Evolutionary conservation across 2,329 filamentous ascomycete species (phyloP).

Genomic region (Penicillium polonicum): DNA sequence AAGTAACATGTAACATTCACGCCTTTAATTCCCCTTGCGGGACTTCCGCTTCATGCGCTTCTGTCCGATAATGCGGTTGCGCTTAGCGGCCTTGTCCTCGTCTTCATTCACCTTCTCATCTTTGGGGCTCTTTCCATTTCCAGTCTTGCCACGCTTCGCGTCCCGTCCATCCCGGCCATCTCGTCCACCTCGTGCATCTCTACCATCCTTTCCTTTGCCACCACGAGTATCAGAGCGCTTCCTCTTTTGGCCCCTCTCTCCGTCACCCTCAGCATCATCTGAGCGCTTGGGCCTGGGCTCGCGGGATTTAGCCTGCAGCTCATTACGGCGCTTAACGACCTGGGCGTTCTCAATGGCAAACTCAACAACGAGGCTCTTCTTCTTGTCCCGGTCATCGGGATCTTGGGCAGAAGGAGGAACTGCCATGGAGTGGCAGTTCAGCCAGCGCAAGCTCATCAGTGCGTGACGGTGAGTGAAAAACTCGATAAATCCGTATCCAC

Average conservation of each 20-base stretch:
- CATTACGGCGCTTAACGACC: slow-evolving; percentile 73
- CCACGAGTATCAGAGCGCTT: slow-evolving; percentile 31
- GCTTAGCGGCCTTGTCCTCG: slow-evolving; percentile 58
- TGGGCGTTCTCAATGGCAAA: slow-evolving; percentile 98
- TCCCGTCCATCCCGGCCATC: slow-evolving; percentile 24
- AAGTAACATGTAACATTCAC: slow-evolving; percentile 13
- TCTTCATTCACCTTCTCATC: slow-evolving; percentile 38
- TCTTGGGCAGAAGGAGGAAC: slow-evolving; percentile 32
- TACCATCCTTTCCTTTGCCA: slow-evolving; percentile 19
- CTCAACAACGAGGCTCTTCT: slow-evolving; percentile 87
- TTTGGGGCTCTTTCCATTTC: background rate
- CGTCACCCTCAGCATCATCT: slow-evolving; percentile 28
- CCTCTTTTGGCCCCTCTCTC: slow-evolving; percentile 33
- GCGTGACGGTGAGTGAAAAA: slow-evolving; percentile 92
- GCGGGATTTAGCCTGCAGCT: slow-evolving; percentile 32
- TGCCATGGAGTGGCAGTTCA: slow-evolving; percentile 72
- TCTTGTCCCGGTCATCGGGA: slow-evolving; percentile 61
- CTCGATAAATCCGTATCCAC: slow-evolving; percentile 97
- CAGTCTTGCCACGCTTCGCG: slow-evolving; percentile 23
- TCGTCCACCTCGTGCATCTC: slow-evolving; percentile 4
- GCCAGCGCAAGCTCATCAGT: slow-evolving; percentile 88
- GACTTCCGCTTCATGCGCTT: slow-evolving; percentile 71
- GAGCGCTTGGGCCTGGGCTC: slow-evolving; percentile 26
- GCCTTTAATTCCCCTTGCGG: slow-evolving; percentile 52
- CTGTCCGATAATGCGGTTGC: slow-evolving; percentile 78